phyloP scores from a whole-genome alignment of 805 yeast species.

The Debaryomyces hansenii region DNA sequence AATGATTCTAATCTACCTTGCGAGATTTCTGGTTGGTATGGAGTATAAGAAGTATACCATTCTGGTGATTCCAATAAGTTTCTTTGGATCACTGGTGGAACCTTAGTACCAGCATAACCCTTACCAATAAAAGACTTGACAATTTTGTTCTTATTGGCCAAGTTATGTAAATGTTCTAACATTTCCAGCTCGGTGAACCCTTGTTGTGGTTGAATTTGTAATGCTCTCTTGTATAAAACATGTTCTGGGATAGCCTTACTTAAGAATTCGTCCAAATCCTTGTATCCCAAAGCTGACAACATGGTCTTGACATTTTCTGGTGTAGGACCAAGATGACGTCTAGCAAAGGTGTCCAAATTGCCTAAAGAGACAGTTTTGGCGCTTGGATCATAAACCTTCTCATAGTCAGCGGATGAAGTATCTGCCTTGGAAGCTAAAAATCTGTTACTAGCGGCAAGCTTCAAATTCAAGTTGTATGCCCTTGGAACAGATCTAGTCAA shows the following conservation, averaged over 20 bases:
- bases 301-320: slow-evolving; percentile 61
- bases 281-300: slow-evolving; percentile 65
- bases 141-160: slow-evolving; percentile 76
- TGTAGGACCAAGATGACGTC: slow-evolving; percentile 88
- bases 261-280: slow-evolving; percentile 70
- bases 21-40: slow-evolving; percentile 97
- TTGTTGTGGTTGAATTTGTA: slow-evolving; percentile 62
- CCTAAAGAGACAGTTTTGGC: slow-evolving; percentile 16
- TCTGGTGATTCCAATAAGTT: slow-evolving; percentile 91
- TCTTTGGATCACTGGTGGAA: slow-evolving; percentile 92
- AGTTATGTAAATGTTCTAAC: slow-evolving; percentile 60
- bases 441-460: slow-evolving; percentile 6
- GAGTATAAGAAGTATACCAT: slow-evolving; percentile 98
- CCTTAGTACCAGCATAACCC: slow-evolving; percentile 87
- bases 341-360: slow-evolving; percentile 75
- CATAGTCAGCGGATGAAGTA: slow-evolving; percentile 55
- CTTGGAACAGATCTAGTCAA: slow-evolving; percentile 1
- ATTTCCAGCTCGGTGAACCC: slow-evolving; percentile 86
- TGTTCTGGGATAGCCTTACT: slow-evolving; percentile 73
- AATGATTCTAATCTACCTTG: slow-evolving; percentile 94
- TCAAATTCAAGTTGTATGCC: not conserved
- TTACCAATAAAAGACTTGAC: slow-evolving; percentile 83
- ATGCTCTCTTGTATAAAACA: slow-evolving; percentile 66
- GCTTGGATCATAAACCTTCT: slow-evolving; percentile 46
- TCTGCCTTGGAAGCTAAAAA: slow-evolving; percentile 39